A percentile compares a stretch with the other conserved stretches of the same genome.
phyloP scores from a whole-genome alignment of 2,329 filamentous ascomycete genomes.

The Decorospora gaudefroyi region DNA sequence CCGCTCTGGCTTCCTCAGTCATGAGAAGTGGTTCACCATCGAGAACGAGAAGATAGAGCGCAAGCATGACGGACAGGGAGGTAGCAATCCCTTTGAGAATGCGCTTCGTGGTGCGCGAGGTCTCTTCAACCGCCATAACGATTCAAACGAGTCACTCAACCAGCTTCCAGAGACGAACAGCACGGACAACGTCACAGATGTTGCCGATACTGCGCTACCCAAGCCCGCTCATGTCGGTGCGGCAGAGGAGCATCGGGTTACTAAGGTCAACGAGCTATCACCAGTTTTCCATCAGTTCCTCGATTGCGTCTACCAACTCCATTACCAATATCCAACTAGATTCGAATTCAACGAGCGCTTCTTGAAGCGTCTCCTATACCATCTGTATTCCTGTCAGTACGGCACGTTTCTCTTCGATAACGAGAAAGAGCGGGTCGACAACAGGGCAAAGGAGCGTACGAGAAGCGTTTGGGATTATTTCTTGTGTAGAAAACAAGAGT shows the following conservation, averaged over 20 bases:
- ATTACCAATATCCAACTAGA: constrained; percentile 80
- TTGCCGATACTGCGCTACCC: constrained; percentile 46
- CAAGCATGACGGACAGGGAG: constrained; percentile 43
- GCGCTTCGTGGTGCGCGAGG: constrained; percentile 82
- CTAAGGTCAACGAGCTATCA: constrained; percentile 85
- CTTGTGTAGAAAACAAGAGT: constrained; percentile 76
- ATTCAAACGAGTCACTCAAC: constrained; percentile 64
- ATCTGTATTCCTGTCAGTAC: constrained; percentile 94
- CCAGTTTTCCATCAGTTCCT: constrained; percentile 98
- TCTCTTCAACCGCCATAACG: constrained; percentile 82
- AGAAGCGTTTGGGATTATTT: constrained; percentile 97
- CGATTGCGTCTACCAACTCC: constrained; percentile 87
- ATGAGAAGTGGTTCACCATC: constrained; percentile 90
- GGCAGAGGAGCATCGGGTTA: constrained; percentile 67
- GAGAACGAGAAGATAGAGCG: constrained; percentile 76
- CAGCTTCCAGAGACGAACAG: constrained; percentile 60
- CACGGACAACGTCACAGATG: constrained; percentile 55
- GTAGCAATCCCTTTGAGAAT: constrained; percentile 79
- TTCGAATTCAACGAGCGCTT: constrained; percentile 98
- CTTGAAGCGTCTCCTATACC: constrained; percentile 83
- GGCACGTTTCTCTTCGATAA: constrained; percentile 96
- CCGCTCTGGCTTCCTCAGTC: constrained; percentile 82
- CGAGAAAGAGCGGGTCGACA: constrained; percentile 81
- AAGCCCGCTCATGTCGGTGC: constrained; percentile 46
- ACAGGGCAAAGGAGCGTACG: constrained; percentile 70